Conservation (phyloP, 768 basidiomycete species). For the Tulasnella sp. region DNA sequence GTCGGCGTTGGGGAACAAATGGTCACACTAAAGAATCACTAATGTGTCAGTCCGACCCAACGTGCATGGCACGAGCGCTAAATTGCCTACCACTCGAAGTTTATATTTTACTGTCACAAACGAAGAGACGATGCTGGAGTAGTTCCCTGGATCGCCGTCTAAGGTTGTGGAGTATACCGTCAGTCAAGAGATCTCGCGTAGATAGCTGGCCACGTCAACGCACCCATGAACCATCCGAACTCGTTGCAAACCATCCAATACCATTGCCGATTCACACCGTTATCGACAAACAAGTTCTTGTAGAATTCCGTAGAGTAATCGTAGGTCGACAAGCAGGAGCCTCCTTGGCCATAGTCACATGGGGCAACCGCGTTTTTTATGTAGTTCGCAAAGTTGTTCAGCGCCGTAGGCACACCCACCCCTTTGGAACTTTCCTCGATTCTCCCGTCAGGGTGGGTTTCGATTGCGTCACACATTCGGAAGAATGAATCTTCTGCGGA, state of each 20-base stretch:
- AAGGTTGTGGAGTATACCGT: not conserved
- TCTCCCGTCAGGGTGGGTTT: not conserved
- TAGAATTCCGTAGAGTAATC: not conserved
- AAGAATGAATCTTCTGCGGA: not conserved
- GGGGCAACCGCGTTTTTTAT: not conserved
- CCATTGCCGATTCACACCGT: constrained; percentile 3
- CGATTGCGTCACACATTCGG: constrained; percentile 5
- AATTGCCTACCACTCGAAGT: not conserved
- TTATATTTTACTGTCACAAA: constrained; percentile 11
- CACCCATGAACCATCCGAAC: constrained; percentile 12
- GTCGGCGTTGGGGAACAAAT: constrained; percentile 28
- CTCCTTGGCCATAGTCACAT: not conserved
- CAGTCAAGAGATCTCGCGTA: not conserved
- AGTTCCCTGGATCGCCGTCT: constrained; percentile 25
- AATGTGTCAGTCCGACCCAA: too few species aligned
- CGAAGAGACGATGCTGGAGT: constrained; percentile 21
- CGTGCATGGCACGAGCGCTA: not conserved
- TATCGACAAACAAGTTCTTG: constrained; percentile 11
- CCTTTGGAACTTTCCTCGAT: not conserved
- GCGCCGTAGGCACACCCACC: not conserved
- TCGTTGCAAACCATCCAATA: constrained; percentile 18
- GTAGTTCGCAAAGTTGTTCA: not conserved
- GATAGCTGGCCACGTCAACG: not conserved
- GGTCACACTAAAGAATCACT: not conserved
- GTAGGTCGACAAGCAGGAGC: constrained; percentile 1